phyloP scores from a whole-genome alignment of 2,329 filamentous ascomycete species.

The Claviceps fusiformis region DNA sequence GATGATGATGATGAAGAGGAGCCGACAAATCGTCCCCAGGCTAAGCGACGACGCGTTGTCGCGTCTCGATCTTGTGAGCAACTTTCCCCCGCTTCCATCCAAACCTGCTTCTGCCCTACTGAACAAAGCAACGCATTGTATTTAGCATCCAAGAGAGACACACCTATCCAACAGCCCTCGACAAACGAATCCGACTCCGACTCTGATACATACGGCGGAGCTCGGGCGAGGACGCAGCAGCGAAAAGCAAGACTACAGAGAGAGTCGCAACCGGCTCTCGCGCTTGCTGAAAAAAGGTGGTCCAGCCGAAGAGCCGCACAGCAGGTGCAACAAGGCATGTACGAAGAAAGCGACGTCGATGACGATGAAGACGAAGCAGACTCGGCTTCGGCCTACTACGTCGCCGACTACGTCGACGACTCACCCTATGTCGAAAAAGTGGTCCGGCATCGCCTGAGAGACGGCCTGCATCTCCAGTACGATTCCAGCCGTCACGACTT shows the following conservation, averaged over 20 bases:
- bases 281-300: slow-evolving; percentile 75
- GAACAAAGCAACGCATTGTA: background rate
- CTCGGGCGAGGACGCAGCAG: slow-evolving; percentile 51
- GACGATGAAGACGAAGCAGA: slow-evolving; percentile 49
- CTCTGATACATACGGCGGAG: slow-evolving; percentile 68
- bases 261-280: slow-evolving; percentile 51
- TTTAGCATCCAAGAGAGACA: slow-evolving; percentile 46
- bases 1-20: slow-evolving; percentile 9
- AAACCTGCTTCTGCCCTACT: background rate
- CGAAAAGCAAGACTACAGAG: slow-evolving; percentile 69
- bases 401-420: slow-evolving; percentile 57
- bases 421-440: slow-evolving; percentile 82
- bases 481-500: slow-evolving; percentile 61
- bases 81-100: background rate
- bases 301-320: slow-evolving; percentile 76
- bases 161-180: slow-evolving; percentile 40
- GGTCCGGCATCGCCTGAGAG: slow-evolving; percentile 69
- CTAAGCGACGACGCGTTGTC: slow-evolving; percentile 56
- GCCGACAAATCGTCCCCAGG: slow-evolving; percentile 41
- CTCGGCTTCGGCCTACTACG: slow-evolving; percentile 49
- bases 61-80: slow-evolving; percentile 49
- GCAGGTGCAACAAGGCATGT: slow-evolving; percentile 49
- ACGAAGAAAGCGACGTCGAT: slow-evolving; percentile 54
- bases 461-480: slow-evolving; percentile 45
- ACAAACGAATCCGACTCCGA: slow-evolving; percentile 52